Conservation (phyloP, 2,329 filamentous ascomycete genomes). For the Fusarium cicatricum region DNA sequence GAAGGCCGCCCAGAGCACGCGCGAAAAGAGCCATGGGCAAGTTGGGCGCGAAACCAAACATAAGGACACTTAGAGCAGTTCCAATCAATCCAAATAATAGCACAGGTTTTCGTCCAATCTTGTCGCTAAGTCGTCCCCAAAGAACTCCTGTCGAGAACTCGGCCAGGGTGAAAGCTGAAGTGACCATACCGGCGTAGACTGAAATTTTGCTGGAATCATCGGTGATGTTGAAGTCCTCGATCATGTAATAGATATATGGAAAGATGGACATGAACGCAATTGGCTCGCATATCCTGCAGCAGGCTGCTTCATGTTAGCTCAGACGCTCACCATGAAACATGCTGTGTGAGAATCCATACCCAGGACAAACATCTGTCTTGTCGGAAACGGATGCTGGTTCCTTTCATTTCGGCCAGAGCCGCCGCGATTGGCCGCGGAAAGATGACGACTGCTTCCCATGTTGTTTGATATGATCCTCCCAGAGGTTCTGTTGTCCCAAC, state of each 20-base stretch:
- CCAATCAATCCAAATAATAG: constrained; percentile 88
- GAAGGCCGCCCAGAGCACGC: constrained; percentile 84
- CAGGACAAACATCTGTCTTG: constrained; percentile 61
- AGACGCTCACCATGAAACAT: neutral
- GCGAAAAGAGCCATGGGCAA: constrained; percentile 85
- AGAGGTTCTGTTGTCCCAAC: constrained; percentile 6
- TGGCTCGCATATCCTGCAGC: constrained; percentile 96
- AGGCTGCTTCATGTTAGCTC: constrained; percentile 60
- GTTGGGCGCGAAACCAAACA: constrained; percentile 89
- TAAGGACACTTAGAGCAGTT: constrained; percentile 89
- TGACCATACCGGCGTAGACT: constrained; percentile 94
- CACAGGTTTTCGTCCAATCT: constrained; percentile 90
- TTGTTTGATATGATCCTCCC: constrained; percentile 21
- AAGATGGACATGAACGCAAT: constrained; percentile 99
- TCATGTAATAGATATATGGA: constrained; percentile 98
- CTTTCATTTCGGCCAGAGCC: constrained; percentile 33
- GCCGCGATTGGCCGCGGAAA: constrained; percentile 36
- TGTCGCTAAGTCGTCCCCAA: constrained; percentile 94
- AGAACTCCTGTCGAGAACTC: constrained; percentile 93
- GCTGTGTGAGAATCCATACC: constrained; percentile 47
- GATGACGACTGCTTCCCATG: constrained; percentile 44
- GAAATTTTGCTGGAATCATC: constrained; percentile 82
- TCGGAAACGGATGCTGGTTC: constrained; percentile 48
- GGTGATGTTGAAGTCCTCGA: constrained; percentile 87
- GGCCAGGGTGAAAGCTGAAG: constrained; percentile 93